Percentiles rank a stretch among this genome's conserved stretches.
Evolutionary conservation across 192 early-diverging fungal species (phyloP).

Genomic region (Spizellomyces punctatus): DNA sequence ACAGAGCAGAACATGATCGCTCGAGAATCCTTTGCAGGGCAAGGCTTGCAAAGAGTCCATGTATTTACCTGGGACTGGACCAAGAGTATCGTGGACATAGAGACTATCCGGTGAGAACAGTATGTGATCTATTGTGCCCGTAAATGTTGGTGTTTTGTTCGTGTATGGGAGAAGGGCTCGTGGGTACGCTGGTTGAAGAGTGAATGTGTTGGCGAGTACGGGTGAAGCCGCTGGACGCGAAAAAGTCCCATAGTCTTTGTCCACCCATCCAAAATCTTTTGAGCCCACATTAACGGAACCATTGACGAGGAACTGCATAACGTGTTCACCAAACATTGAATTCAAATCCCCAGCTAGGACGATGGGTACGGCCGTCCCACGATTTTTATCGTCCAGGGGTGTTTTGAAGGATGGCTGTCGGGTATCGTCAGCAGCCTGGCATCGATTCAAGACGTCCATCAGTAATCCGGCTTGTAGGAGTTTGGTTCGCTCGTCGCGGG

Average conservation of each 20-base stretch:
- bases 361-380: slow-evolving; percentile 38
- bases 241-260: neutral
- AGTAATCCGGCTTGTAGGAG: slow-evolving; percentile 48
- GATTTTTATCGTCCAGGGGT: slow-evolving; percentile 4
- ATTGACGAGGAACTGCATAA: slow-evolving; percentile 47
- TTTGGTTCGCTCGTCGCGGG: slow-evolving; percentile 44
- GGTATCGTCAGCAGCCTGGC: neutral
- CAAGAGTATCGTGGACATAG: slow-evolving; percentile 45
- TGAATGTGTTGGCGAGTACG: neutral
- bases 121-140: slow-evolving; percentile 52
- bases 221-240: slow-evolving; percentile 3
- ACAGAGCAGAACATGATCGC: slow-evolving; percentile 24
- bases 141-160: slow-evolving; percentile 48
- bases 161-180: slow-evolving; percentile 45
- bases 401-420: too few relatives aligned
- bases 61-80: slow-evolving; percentile 16
- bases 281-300: slow-evolving; percentile 33
- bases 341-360: slow-evolving; percentile 52
- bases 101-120: slow-evolving; percentile 30
- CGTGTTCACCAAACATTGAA: slow-evolving; percentile 43
- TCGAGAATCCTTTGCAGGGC: slow-evolving; percentile 11
- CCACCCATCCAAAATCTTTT: neutral
- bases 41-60: neutral
- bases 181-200: slow-evolving; percentile 33
- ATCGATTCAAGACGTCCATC: slow-evolving; percentile 31